Evolutionary conservation across 768 basidiomycete genomes (phyloP), one percentile per base, ranked within the genome.

Genomic region (Cyathus striatus): DNA sequence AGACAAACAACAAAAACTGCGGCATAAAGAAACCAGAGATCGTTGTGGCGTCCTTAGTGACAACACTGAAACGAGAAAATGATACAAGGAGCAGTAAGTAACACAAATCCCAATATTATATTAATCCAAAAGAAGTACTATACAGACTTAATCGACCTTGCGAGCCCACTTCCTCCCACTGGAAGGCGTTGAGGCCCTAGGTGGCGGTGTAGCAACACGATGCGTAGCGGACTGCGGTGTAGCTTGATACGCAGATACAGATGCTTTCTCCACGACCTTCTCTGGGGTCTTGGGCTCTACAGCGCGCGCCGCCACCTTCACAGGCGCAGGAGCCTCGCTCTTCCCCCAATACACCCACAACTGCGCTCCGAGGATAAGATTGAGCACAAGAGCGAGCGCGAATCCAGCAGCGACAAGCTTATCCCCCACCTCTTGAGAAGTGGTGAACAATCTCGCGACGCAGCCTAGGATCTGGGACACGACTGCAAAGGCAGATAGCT

Each of bases 401-500:
- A 93, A 98, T 21, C 92, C 89, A 20, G 88, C 86, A 16, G 80
- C 68, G 49, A 98, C 78, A 49, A 96, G 71, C 6, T 59, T 51
- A 61, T 98, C 96, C 40, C 83, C 79, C 44, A 96, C 84, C 61
- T 98, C 95, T 23, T 85, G 86, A 7, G 83, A 76, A 10, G 92
- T 97, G 5, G 96, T 99, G 72, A 93, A 98, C 13, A 98, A 69
- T 35, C 96, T 74, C 0, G 95, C 96, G 26, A 91, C 68, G 62
- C 93, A 96, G 18, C 96, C 95, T 1, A 73, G 75, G 27, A 98
- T 77, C 49, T 95, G 91, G 40, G 90, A 77, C 54, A 90, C 66
- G 26, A 98, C 90, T 20, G 93, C 92, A 56, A 99, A 90, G 0
- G 91, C 80, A 9, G 91, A 94, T 32, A 99, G 85, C 56, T 97